Percentiles rank a stretch among this genome's conserved stretches.
These are phyloP conservation scores for Sporobolomyces roseus DNA, from an alignment of 768 basidiomycete genomes.

Conservation along the genomic window DNA sequence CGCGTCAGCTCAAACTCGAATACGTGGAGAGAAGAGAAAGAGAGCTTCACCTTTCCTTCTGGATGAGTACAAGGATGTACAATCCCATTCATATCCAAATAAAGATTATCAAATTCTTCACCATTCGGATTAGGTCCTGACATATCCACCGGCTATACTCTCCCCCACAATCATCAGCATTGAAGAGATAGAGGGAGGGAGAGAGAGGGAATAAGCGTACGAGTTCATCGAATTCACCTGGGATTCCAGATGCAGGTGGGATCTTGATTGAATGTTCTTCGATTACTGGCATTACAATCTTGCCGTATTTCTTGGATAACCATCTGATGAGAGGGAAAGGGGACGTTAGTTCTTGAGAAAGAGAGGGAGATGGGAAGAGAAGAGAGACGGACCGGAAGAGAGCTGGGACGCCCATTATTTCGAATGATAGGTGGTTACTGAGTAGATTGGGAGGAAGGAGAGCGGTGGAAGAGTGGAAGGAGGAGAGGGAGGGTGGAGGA, in stretches of 20 bases:
- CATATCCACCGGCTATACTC: slow-evolving; percentile 71
- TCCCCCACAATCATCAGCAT: slow-evolving; percentile 50
- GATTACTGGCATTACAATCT: slow-evolving; percentile 72
- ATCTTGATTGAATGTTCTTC: slow-evolving; percentile 74
- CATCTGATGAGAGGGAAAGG: slow-evolving; percentile 57
- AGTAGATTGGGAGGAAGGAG: not conserved
- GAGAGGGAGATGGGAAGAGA: not conserved
- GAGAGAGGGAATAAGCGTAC: slow-evolving; percentile 1
- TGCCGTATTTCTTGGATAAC: slow-evolving; percentile 98
- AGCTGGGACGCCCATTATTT: slow-evolving; percentile 20
- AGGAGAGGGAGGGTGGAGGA: not conserved
- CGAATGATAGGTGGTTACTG: not conserved
- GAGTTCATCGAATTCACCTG: slow-evolving; percentile 52
- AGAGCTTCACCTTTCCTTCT: slow-evolving; percentile 73
- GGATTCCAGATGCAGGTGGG: slow-evolving; percentile 48
- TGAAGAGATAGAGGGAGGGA: not conserved
- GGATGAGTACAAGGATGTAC: slow-evolving; percentile 99
- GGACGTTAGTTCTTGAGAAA: too few relatives aligned
- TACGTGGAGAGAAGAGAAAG: not conserved
- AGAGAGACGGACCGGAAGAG: slow-evolving; percentile 9
- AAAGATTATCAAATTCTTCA: slow-evolving; percentile 89
- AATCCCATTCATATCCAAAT: slow-evolving; percentile 99
- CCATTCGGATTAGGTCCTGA: slow-evolving; percentile 86
- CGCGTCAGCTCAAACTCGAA: not conserved
- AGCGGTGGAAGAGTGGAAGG: not conserved